Conservation (phyloP, 2,329 filamentous ascomycete genomes). For the Aspergillus neoniger region DNA sequence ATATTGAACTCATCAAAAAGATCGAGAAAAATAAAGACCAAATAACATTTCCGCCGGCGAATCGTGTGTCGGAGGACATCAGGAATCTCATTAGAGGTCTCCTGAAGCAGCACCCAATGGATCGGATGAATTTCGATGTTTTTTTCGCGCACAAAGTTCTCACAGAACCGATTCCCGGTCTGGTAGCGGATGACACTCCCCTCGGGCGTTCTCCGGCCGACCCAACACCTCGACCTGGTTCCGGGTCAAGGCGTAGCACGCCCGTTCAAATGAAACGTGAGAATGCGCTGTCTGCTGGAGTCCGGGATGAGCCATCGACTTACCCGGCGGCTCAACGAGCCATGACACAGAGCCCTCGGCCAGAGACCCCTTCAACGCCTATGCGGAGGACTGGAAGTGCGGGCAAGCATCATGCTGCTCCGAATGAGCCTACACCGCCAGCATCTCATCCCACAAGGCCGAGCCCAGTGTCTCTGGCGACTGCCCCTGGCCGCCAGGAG, state of each 20-base stretch:
- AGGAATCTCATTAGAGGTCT: conserved; percentile 78
- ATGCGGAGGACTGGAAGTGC: conserved; percentile 39
- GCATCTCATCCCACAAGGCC: conserved; percentile 36
- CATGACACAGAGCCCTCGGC: conserved; percentile 30
- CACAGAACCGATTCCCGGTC: conserved; percentile 72
- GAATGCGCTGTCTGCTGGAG: conserved; percentile 26
- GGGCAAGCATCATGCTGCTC: conserved; percentile 31
- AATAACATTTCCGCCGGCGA: conserved; percentile 78
- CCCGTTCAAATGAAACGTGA: conserved; percentile 22
- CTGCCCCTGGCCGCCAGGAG: conserved; percentile 45
- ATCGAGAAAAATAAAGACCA: conserved; percentile 87
- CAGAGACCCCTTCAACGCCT: conserved; percentile 32
- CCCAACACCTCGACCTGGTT: conserved; percentile 19
- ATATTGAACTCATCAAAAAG: conserved; percentile 87
- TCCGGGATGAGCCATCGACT: conserved; percentile 24
- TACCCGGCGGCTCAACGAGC: conserved; percentile 42
- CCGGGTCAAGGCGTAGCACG: conserved; percentile 19
- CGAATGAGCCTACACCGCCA: conserved; percentile 30
- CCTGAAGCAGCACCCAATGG: conserved; percentile 80
- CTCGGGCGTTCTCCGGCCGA: conserved; percentile 24
- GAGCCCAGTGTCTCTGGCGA: conserved; percentile 36
- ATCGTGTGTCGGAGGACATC: conserved; percentile 70
- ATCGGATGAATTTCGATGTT: conserved; percentile 80
- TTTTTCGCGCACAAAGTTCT: conserved; percentile 80
- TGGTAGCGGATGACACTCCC: conserved; percentile 74